phyloP scores from a whole-genome alignment of 1,139 yeast genomes.

The Yamadazyma diddensiae region DNA sequence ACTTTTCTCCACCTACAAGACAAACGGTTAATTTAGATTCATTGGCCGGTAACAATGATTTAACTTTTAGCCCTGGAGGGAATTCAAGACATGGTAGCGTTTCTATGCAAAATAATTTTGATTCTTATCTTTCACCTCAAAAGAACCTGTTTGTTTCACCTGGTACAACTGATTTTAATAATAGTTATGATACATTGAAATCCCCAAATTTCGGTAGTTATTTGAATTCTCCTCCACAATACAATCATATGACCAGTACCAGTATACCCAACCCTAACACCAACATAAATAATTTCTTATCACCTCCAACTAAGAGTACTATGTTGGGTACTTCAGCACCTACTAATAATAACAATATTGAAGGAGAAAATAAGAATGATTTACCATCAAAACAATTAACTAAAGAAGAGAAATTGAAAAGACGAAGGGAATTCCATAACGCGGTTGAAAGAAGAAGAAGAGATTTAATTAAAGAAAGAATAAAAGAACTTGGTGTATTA shows the following conservation, averaged over 20 bases:
- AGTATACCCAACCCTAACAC: conserved; percentile 22
- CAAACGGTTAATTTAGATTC: conserved; percentile 9
- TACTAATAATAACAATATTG: conserved; percentile 3
- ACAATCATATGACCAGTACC: conserved; percentile 17
- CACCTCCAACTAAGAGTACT: conserved; percentile 22
- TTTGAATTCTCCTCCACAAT: conserved; percentile 38
- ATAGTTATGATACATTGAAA: conserved; percentile 28
- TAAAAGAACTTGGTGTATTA: conserved; percentile 65
- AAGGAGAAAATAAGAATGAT: conserved; percentile 6
- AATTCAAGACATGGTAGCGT: conserved; percentile 34
- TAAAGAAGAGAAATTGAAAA: conserved; percentile 66
- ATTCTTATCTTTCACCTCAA: conserved; percentile 27
- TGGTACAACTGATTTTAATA: conserved; percentile 17
- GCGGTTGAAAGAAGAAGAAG: conserved; percentile 80
- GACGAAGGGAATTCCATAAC: conserved; percentile 75
- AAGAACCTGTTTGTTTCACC: conserved; percentile 25
- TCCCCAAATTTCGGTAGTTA: conserved; percentile 31
- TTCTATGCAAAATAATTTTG: conserved; percentile 24
- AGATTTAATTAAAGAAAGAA: conserved; percentile 72
- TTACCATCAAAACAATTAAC: conserved; percentile 45
- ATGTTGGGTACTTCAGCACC: conserved; percentile 30
- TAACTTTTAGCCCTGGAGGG: conserved; percentile 31
- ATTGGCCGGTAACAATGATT: conserved; percentile 2
- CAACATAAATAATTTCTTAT: conserved; percentile 17
- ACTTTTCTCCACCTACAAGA: conserved; percentile 39